phyloP scores from a whole-genome alignment of 768 basidiomycete genomes.

The Infundibulicybe gibba region DNA sequence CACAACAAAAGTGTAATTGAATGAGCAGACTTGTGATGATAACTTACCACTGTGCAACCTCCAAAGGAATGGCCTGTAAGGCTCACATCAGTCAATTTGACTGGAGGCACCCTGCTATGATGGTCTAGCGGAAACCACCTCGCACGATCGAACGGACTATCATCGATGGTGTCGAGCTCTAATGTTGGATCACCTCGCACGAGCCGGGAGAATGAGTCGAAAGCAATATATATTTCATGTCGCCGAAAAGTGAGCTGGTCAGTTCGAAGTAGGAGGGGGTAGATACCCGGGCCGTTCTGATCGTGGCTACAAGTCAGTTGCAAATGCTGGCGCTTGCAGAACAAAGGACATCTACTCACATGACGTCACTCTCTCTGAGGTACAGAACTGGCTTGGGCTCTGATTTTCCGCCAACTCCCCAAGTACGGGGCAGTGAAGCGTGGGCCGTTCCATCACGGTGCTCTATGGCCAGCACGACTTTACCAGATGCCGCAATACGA shows the following conservation, averaged over 20 bases:
- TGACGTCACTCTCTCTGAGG: slow-evolving; percentile 50
- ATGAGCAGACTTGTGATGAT: not conserved
- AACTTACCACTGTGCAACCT: slow-evolving; percentile 41
- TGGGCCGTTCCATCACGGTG: slow-evolving; percentile 81
- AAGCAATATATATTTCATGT: slow-evolving; percentile 64
- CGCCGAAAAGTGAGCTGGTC: slow-evolving; percentile 71
- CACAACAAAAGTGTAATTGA: slow-evolving; percentile 5
- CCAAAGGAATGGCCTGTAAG: slow-evolving; percentile 46
- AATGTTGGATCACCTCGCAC: slow-evolving; percentile 29
- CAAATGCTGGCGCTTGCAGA: not conserved
- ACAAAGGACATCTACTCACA: slow-evolving; percentile 30
- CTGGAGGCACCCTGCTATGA: slow-evolving; percentile 21
- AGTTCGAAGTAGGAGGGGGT: slow-evolving; percentile 48
- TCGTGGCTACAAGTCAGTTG: no score
- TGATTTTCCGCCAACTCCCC: slow-evolving; percentile 22
- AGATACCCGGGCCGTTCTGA: no score
- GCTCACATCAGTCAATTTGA: slow-evolving; percentile 28
- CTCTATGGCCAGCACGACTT: slow-evolving; percentile 78
- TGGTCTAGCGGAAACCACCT: slow-evolving; percentile 33
- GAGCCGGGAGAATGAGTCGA: slow-evolving; percentile 55
- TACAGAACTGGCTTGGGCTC: slow-evolving; percentile 38
- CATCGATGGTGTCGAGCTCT: slow-evolving; percentile 36
- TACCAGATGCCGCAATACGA: slow-evolving; percentile 72
- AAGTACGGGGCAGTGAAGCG: slow-evolving; percentile 35
- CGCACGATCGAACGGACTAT: slow-evolving; percentile 25